Evolutionary conservation across 495 filamentous ascomycete species (phyloP).

Genomic region (Aspergillus sclerotiicarbonarius): DNA sequence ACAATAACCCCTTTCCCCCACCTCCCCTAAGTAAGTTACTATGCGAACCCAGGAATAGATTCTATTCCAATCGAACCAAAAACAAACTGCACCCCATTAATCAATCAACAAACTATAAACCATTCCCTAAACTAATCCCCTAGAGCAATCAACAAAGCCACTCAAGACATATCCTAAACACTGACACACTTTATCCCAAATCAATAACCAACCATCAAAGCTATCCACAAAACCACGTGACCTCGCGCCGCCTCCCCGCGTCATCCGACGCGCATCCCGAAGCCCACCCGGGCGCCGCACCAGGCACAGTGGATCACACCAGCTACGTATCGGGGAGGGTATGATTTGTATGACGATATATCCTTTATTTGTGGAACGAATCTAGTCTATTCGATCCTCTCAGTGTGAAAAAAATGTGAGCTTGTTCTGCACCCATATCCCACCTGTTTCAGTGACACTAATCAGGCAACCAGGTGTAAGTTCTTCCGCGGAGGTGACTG

Average conservation of each 20-base stretch:
- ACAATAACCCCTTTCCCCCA: too few species aligned
- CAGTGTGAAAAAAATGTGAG: neutral
- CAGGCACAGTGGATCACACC: neutral
- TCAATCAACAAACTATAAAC: too few species aligned
- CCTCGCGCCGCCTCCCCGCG: conserved; percentile 15
- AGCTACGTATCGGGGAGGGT: neutral
- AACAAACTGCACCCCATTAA: too few species aligned
- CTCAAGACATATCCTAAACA: too few species aligned
- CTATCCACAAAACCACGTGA: too few species aligned
- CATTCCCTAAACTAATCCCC: too few species aligned
- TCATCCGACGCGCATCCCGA: conserved; percentile 6
- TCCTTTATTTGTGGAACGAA: neutral
- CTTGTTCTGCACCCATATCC: neutral
- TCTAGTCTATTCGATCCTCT: neutral
- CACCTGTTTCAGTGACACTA: neutral
- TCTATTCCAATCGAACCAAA: too few species aligned
- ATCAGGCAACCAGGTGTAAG: conserved; percentile 19
- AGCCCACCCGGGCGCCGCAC: neutral
- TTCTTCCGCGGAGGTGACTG: conserved; percentile 1
- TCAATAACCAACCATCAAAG: too few species aligned
- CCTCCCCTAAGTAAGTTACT: too few species aligned
- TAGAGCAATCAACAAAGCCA: too few species aligned
- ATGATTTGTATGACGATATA: neutral
- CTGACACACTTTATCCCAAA: too few species aligned
- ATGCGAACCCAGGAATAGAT: too few species aligned